Evolutionary conservation across 345 rosid genomes (phyloP), one percentile per base, ranked within the genome.

Genomic region (Rhodamnia argentea): DNA sequence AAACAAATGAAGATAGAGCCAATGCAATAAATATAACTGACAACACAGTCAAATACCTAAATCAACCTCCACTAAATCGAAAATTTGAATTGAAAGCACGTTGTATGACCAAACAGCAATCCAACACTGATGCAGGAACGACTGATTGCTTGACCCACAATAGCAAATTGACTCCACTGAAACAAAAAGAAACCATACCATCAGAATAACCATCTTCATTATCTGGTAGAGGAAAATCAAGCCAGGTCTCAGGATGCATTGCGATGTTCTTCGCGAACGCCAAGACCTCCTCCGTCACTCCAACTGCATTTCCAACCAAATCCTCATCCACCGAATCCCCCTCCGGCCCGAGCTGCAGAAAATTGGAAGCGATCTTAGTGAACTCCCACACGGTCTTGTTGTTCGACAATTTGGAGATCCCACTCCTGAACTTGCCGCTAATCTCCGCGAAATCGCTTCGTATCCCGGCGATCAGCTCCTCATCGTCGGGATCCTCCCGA

Each of bases 231-330:
- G 98, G 99, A 85, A 97, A 97, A 90, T 95, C 96, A 4, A 96
- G 88, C 99, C 99, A 97, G 85, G 99, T 96, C 90, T 93, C 96
- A 2, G 98, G 98, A 94, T 97, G 98, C 98, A 92, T 89, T n/a
- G 98, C 93, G 51, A 95, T 88, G 88, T 95, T 95, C 88, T 92
- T 94, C 6, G 95, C 98, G 81, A 97, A 97, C 44, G 93, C 91
- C 12, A 96, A 88, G 14, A 93, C 98, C 86, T 96, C 99, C 86
- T 95, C 97, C 3, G 97, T 95, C 24, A 97, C 94, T 51, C 98
- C 99, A 40, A 94, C 92, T 10, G 90, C 94, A 76, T 85, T 89
- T 2, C 89, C 92, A 78, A 89, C 91, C 88, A 91, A 90, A 44
- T 93, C 92, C 74, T 86, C 86, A 3, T 91, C 95, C 14, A 86